Base-by-base conservation (phyloP, 2,329 filamentous ascomycete genomes). In the Hypoxylon sp. region DNA sequence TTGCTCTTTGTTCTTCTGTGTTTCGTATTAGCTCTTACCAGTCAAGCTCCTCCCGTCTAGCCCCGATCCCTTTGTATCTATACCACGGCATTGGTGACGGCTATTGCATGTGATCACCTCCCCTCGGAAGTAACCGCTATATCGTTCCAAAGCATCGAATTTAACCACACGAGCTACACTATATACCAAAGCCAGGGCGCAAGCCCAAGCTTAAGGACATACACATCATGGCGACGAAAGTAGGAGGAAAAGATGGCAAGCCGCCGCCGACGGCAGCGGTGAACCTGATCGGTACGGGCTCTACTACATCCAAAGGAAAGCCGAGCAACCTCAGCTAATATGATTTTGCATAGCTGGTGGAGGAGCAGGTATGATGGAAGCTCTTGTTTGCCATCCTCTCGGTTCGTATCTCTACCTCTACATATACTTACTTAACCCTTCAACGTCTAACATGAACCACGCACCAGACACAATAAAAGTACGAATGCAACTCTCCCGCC, bases 291-390 rank as follows among this genome's bases (percentile, higher is more conserved):
- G 91, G 91, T 94, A 9, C 45, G 59, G 13, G 4, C 42, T 27
- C 16, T 17, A 23, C 32, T 27, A 45, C 26, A 5, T 48, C 38
- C 30, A 32, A 26, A 26, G 51, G 30, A 21, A 16, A 9, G 5
- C 42, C 31, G n/a, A 57, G 58, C 38, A 57, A 23, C 57, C 38
- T 58, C 23, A 43, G 21, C 36, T 41, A 8, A 57, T 65, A 52
- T 67, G 20, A 2, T 7, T 11, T 26, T 19, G 36, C 29, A 9
- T 32, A 96, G 94, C 94, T 71, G 94, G 94, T 70, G 94, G 94
- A 70, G 91, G 91, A 74, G 94, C 94, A 64, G 94, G 94, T 69
- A 97, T 97, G 93, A 97, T 97, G 92, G 94, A 99, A 76, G 94
- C 94, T 37, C 86, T 99, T 57, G 91, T 79, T 44, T 99, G 94